Evolutionary conservation across 2,329 filamentous ascomycete genomes (phyloP).

Genomic region (Mycocentrospora acerina): DNA sequence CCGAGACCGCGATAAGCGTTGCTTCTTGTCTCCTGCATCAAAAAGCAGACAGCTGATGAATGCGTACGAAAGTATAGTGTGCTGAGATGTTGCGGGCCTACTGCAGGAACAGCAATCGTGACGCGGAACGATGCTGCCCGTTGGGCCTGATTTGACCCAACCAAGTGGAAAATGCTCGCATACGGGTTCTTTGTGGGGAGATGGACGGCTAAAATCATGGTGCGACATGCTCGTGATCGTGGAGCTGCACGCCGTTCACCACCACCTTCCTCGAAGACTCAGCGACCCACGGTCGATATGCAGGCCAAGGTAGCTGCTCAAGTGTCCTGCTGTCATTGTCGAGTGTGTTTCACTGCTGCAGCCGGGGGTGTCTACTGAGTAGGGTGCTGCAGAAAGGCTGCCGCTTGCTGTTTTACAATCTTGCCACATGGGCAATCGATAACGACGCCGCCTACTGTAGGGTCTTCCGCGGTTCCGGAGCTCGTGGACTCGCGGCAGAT

Average conservation of each 20-base stretch:
- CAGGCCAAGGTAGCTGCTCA: conserved; percentile 14
- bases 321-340: conserved; percentile 12
- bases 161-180: conserved; percentile 20
- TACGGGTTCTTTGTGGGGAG: conserved; percentile 27
- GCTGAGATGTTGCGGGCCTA: conserved; percentile 5
- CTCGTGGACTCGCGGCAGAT: conserved; percentile 9
- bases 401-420: conserved; percentile 16
- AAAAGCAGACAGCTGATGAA: conserved; percentile 7
- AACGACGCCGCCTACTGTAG: conserved; percentile 9
- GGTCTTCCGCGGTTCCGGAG: too few relatives aligned
- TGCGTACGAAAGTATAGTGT: too few relatives aligned
- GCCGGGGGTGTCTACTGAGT: conserved; percentile 3
- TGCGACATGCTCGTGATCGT: conserved; percentile 34
- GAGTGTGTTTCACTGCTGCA: conserved; percentile 30
- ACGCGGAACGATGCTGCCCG: conserved; percentile 22
- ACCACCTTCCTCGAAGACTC: conserved; percentile 20
- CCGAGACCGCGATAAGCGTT: conserved; percentile 14
- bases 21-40: conserved; percentile 6
- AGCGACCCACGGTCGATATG: conserved; percentile 22
- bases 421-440: conserved; percentile 8
- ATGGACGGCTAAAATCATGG: conserved; percentile 29
- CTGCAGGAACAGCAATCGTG: conserved; percentile 35
- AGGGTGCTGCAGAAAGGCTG: conserved; percentile 12
- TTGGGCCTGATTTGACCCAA: conserved; percentile 35
- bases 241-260: conserved; percentile 19